Percentiles rank a stretch among this genome's conserved stretches.
These are phyloP conservation scores for Solanum infundibuliforme DNA, from an alignment of 257 asterid species.

Conservation along the genomic window DNA sequence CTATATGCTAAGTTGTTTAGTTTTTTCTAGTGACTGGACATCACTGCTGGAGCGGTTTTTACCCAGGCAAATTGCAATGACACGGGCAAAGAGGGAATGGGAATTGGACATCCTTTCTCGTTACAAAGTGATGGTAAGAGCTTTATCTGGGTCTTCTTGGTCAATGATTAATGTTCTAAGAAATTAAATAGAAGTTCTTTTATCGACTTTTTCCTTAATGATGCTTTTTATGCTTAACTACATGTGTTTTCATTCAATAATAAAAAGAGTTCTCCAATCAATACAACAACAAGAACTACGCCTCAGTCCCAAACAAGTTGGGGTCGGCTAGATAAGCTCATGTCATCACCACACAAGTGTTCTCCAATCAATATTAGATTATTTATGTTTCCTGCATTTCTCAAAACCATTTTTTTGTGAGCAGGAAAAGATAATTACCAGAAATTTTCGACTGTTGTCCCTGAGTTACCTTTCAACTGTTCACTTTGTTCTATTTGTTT, in stretches of 20 bases:
- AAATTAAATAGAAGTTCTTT: neutral
- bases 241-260: neutral
- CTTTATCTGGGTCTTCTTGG: neutral
- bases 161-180: neutral
- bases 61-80: conserved; percentile 84
- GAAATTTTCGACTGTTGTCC: neutral
- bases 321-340: neutral
- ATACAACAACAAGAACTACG: neutral
- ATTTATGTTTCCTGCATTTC: neutral
- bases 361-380: neutral
- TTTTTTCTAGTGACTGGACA: conserved; percentile 73
- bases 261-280: neutral
- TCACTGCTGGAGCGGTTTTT: conserved; percentile 82
- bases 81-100: conserved; percentile 97
- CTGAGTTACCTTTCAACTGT: neutral
- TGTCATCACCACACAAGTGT: neutral
- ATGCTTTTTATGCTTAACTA: neutral
- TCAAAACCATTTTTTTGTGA: neutral
- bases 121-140: conserved; percentile 75
- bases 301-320: neutral
- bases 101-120: conserved; percentile 85
- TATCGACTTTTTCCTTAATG: neutral
- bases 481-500: neutral
- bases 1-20: neutral
- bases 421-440: neutral